A percentile compares a stretch with the other conserved stretches of the same genome.
phyloP scores from a whole-genome alignment of 306 rosid species.

The Fragaria iinumae region DNA sequence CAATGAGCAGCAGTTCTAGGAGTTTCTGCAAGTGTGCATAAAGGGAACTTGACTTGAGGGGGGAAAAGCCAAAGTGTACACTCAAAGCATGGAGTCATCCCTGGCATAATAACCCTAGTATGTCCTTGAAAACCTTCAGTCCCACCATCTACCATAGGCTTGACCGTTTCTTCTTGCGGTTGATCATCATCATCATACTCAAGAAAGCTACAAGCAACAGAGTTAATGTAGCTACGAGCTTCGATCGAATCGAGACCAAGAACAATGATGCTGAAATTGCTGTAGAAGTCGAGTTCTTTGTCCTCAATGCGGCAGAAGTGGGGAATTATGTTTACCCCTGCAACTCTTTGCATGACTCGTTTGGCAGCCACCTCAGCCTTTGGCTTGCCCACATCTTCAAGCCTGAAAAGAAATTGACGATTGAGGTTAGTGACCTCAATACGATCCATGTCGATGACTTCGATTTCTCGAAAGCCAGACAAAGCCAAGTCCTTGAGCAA shows the following conservation, averaged over 20 bases:
- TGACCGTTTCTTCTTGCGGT: slow-evolving; percentile 78
- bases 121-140: slow-evolving; percentile 99
- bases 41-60: slow-evolving; percentile 97
- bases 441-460: slow-evolving; percentile 90
- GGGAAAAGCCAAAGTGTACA: slow-evolving; percentile 99
- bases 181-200: slow-evolving; percentile 82
- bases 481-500: slow-evolving; percentile 83
- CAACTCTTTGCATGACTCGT: slow-evolving; percentile 84
- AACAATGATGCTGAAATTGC: slow-evolving; percentile 70
- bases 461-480: slow-evolving; percentile 73
- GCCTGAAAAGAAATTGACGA: slow-evolving; percentile 91
- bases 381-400: slow-evolving; percentile 91
- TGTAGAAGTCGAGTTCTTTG: slow-evolving; percentile 72
- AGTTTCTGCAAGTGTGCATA: slow-evolving; percentile 97
- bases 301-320: slow-evolving; percentile 95
- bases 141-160: slow-evolving; percentile 96
- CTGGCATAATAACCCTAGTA: slow-evolving; percentile 91
- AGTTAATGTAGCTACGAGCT: slow-evolving; percentile 91
- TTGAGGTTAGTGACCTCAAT: slow-evolving; percentile 93
- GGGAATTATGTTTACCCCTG: slow-evolving; percentile 70
- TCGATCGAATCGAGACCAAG: slow-evolving; percentile 97
- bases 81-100: slow-evolving; percentile 92
- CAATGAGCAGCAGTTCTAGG: slow-evolving; percentile 98
- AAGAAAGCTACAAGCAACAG: slow-evolving; percentile 90
- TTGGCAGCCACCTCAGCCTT: slow-evolving; percentile 96